phyloP scores from a whole-genome alignment of 352 stramenopile species.

The Globisporangium irregulare region DNA sequence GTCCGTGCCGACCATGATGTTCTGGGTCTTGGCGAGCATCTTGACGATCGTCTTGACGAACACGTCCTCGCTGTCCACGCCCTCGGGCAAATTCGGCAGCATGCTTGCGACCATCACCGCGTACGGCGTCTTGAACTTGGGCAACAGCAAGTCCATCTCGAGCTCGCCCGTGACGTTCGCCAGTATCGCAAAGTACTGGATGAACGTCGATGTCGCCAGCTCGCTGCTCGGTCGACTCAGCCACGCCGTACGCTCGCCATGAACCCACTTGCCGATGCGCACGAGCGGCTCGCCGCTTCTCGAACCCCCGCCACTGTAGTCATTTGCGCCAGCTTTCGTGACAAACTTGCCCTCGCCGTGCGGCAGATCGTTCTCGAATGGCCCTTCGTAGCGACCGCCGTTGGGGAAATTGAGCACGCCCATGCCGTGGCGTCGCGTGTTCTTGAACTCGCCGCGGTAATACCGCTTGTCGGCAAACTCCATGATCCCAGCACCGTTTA shows the following conservation, averaged over 20 bases:
- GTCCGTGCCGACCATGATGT: slow-evolving; percentile 59
- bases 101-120: slow-evolving; percentile 77
- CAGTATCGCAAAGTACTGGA: slow-evolving; percentile 62
- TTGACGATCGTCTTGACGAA: slow-evolving; percentile 73
- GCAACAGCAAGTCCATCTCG: slow-evolving; percentile 61
- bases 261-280: slow-evolving; percentile 56
- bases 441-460: slow-evolving; percentile 57
- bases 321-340: slow-evolving; percentile 21
- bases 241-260: slow-evolving; percentile 63
- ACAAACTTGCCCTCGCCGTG: slow-evolving; percentile 82
- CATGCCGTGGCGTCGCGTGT: slow-evolving; percentile 66
- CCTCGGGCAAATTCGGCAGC: slow-evolving; percentile 67
- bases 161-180: slow-evolving; percentile 45
- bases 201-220: slow-evolving; percentile 67
- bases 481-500: slow-evolving; percentile 53
- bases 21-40: slow-evolving; percentile 77
- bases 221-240: slow-evolving; percentile 70
- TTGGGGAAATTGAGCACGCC: slow-evolving; percentile 84
- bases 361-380: slow-evolving; percentile 81
- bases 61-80: slow-evolving; percentile 54
- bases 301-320: slow-evolving; percentile 9
- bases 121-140: slow-evolving; percentile 72
- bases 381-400: slow-evolving; percentile 89
- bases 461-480: slow-evolving; percentile 72
- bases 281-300: slow-evolving; percentile 51